Evolutionary conservation across 306 rosid genomes (phyloP).

Genomic region (Luffa acutangula): DNA sequence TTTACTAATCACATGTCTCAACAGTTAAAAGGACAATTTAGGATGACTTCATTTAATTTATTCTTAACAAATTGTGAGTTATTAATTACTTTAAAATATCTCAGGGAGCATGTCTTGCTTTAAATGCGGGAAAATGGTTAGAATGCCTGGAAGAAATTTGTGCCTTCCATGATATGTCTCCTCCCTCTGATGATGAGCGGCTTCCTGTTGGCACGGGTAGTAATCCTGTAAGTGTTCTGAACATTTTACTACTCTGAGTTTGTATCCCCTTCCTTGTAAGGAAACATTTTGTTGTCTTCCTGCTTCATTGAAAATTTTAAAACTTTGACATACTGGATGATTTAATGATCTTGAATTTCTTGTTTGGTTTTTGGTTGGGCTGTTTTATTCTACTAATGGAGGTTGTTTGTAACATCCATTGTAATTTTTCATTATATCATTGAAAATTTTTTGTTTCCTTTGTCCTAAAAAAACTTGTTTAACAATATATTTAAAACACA

Average conservation of each 20-base stretch:
- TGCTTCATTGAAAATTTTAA: background rate
- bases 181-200: conserved; percentile 72
- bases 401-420: background rate
- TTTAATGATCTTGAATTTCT: background rate
- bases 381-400: background rate
- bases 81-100: conserved; percentile 16
- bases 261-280: background rate
- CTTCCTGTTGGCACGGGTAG: conserved; percentile 97
- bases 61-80: background rate
- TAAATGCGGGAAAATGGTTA: conserved; percentile 69
- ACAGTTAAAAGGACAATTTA: background rate
- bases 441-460: too few relatives aligned
- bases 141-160: conserved; percentile 58
- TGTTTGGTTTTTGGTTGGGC: background rate
- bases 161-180: conserved; percentile 57
- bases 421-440: background rate
- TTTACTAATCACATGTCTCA: background rate
- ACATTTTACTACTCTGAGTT: background rate
- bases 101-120: conserved; percentile 84
- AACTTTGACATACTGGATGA: background rate
- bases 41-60: conserved; percentile 11
- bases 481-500: too few relatives aligned
- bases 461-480: too few relatives aligned
- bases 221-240: conserved; percentile 79
- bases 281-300: background rate